phyloP scores from a whole-genome alignment of 2,329 filamentous ascomycete genomes.

The Cladobotryum mycophilum region DNA sequence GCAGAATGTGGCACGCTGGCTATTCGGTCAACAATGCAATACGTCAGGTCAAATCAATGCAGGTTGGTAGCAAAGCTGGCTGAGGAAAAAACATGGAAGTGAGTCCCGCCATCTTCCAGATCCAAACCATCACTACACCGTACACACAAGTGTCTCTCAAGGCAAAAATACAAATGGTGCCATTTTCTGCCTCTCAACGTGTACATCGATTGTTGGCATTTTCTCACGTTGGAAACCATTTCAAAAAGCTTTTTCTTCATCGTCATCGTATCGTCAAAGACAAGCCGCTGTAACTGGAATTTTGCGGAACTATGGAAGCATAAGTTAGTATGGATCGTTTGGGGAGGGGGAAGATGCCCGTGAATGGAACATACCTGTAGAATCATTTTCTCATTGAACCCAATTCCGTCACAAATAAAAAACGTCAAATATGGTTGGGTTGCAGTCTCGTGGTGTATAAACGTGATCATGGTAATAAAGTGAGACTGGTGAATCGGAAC shows the following conservation, averaged over 20 bases:
- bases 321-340: neutral
- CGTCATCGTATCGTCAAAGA: too few relatives aligned
- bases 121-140: conserved; percentile 2
- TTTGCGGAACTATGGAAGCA: neutral
- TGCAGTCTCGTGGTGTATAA: conserved; percentile 13
- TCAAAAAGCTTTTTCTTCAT: too few relatives aligned
- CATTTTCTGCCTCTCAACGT: neutral
- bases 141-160: neutral
- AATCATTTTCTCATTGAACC: conserved; percentile 3
- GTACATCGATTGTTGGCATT: too few relatives aligned
- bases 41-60: conserved; percentile 4
- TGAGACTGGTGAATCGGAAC: conserved; percentile 6
- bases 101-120: conserved; percentile 8
- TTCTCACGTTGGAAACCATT: too few relatives aligned
- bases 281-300: too few relatives aligned
- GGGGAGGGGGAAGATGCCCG: neutral
- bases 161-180: neutral
- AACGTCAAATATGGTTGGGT: conserved; percentile 7
- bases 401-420: neutral
- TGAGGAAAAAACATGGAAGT: conserved; percentile 7
- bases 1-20: neutral
- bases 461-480: conserved; percentile 16
- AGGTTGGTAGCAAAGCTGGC: conserved; percentile 4
- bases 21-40: neutral
- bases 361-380: neutral